phyloP scores from a whole-genome alignment of 2,329 filamentous ascomycete species.

The Myriosclerotinia scirpicola region DNA sequence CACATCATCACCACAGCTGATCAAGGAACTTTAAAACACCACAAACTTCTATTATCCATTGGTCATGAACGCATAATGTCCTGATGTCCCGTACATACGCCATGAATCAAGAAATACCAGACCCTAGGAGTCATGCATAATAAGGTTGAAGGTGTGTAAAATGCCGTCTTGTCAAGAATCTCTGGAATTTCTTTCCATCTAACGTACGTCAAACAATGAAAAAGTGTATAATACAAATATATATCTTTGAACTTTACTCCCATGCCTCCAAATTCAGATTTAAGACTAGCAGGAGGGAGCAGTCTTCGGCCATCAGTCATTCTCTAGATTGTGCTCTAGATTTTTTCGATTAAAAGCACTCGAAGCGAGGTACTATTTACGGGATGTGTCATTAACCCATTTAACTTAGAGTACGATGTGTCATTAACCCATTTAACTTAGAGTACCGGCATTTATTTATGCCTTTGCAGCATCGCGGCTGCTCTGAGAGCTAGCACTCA shows the following conservation, averaged over 20 bases:
- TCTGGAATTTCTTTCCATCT: conserved; percentile 19
- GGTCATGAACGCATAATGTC: conserved; percentile 9
- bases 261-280: not conserved
- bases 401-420: not conserved
- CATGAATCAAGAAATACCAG: conserved; percentile 20
- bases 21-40: conserved; percentile 12
- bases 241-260: conserved; percentile 7
- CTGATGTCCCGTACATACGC: conserved; percentile 13
- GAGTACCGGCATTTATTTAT: conserved; percentile 24
- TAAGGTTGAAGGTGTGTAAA: conserved; percentile 15
- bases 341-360: conserved; percentile 7
- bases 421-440: not conserved
- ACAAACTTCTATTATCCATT: conserved; percentile 20
- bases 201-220: conserved; percentile 7
- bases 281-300: not conserved
- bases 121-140: conserved; percentile 25
- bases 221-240: conserved; percentile 26
- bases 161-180: conserved; percentile 8
- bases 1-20: not conserved
- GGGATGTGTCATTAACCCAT: not conserved
- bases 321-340: conserved; percentile 10
- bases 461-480: conserved; percentile 74
- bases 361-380: not conserved
- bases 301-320: conserved; percentile 13
- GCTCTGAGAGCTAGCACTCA: conserved; percentile 91